Conservation (phyloP, 345 rosid species). For the Aquilaria yunnanensis region DNA sequence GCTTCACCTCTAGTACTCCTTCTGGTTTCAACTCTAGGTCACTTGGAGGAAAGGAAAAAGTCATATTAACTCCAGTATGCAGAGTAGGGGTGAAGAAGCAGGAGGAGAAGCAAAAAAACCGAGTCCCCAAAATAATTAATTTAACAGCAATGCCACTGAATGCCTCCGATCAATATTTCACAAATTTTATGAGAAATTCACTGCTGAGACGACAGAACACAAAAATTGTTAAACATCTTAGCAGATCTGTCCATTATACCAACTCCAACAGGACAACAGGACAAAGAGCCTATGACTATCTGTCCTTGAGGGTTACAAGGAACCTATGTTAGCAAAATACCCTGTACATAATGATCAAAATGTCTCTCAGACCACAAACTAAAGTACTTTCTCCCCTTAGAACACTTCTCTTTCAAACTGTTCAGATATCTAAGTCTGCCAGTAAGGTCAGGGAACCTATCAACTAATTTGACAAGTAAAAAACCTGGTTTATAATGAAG, state of each 20-base stretch:
- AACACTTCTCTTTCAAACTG: too few species aligned
- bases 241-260: too few species aligned
- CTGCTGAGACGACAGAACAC: not conserved
- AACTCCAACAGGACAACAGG: too few species aligned
- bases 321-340: too few species aligned
- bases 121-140: not conserved
- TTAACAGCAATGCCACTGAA: not conserved
- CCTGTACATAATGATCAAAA: too few species aligned
- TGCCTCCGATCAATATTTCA: not conserved
- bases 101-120: not conserved
- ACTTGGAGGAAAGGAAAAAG: constrained; percentile 37
- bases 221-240: not conserved
- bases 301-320: too few species aligned
- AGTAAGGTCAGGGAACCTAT: not conserved
- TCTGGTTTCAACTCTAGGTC: constrained; percentile 91
- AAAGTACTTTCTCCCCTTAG: too few species aligned
- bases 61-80: not conserved
- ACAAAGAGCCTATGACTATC: too few species aligned
- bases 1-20: constrained; percentile 93
- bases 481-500: not conserved
- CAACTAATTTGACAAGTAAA: not conserved
- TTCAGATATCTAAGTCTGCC: too few species aligned
- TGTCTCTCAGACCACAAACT: too few species aligned
- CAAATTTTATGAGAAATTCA: not conserved
- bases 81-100: not conserved